Evolutionary conservation across 1,284 basidiomycete genomes (phyloP).

Genomic region (Ustilago loliicola): DNA sequence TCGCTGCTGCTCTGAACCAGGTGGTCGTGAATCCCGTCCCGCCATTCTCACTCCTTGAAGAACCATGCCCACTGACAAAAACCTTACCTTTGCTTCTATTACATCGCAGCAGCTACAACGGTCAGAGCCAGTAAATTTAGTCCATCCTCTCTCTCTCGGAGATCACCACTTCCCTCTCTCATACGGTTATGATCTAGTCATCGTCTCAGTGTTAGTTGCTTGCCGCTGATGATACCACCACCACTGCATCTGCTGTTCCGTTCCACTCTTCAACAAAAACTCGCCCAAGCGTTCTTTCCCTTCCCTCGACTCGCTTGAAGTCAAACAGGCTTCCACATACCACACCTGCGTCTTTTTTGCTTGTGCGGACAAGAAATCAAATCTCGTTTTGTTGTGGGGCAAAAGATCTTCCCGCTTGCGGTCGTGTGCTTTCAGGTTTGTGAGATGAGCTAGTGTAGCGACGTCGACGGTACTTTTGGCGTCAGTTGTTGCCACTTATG

Average conservation of each 20-base stretch:
- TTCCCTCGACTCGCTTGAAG: background rate
- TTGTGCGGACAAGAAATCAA: slow-evolving; percentile 2
- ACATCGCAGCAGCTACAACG: slow-evolving; percentile 42
- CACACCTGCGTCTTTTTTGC: background rate
- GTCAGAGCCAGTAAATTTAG: slow-evolving; percentile 45
- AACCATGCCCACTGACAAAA: slow-evolving; percentile 2
- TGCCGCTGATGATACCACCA: slow-evolving; percentile 8
- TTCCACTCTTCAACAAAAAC: background rate
- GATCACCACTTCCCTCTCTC: background rate
- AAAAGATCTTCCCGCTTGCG: background rate
- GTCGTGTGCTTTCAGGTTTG: background rate
- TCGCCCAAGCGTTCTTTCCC: background rate
- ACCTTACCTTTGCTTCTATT: background rate
- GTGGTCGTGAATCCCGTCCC: background rate
- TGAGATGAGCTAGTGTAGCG: background rate
- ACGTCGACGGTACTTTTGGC: too few species aligned
- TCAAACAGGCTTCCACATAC: background rate
- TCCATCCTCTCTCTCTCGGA: background rate
- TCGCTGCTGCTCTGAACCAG: slow-evolving; percentile 3
- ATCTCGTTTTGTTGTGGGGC: slow-evolving; percentile 2
- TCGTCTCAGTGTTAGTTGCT: slow-evolving; percentile 1
- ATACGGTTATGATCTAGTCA: slow-evolving; percentile 8
- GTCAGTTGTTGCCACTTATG: too few species aligned
- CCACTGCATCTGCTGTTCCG: slow-evolving; percentile 3
- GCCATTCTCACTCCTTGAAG: background rate